Base-by-base conservation (phyloP, 306 rosid genomes). In the Ormosia emarginata region DNA sequence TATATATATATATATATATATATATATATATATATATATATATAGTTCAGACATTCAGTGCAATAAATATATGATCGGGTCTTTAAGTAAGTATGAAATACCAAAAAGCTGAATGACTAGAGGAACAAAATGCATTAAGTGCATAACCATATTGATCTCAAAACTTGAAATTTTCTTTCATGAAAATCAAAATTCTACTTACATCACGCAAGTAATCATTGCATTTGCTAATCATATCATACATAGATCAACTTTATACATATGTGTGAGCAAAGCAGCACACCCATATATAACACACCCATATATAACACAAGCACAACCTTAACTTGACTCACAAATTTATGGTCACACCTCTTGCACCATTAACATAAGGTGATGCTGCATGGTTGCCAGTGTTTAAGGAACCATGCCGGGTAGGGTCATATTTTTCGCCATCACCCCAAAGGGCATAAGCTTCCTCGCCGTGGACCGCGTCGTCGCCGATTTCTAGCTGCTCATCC, bases 391-490 rank as follows among this genome's bases (percentile, higher is more conserved):
- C 89, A 2, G 46, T 61, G 13, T 80, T 36, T 6, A 43, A 70
- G 3, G 88, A 34, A 0, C 96, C 96, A 85, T 95, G 99, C 71
- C 76, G 88, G 2, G 95, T 92, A 0, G 97, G 96, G 66, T 93
- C 99, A 57, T 80, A 95, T 81, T 85, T 95, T 43, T 95, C 99
- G 7, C 99, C 99, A 13, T 95, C 99, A 13, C 98, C 99, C 99
- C 99, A 95, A 32, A 95, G 97, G 2, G 98, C 99, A 43, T 93
- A 95, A 49, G 99, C 99, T 77, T 93, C 98, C 80, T 95, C 99
- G 0, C 99, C 99, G 39, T 95, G 99, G 64, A 88, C 98, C 0
- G 99, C 99, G 0, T 95, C 99, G 6, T 95, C 99, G 4, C 99
- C 99, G 40, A 92, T 93, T 29, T 87, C 81, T 0, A 95, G 88